Evolutionary conservation across 2,329 filamentous ascomycete species (phyloP), one percentile per base, ranked within the genome.

Genomic region (Apiospora rasikravindrae): DNA sequence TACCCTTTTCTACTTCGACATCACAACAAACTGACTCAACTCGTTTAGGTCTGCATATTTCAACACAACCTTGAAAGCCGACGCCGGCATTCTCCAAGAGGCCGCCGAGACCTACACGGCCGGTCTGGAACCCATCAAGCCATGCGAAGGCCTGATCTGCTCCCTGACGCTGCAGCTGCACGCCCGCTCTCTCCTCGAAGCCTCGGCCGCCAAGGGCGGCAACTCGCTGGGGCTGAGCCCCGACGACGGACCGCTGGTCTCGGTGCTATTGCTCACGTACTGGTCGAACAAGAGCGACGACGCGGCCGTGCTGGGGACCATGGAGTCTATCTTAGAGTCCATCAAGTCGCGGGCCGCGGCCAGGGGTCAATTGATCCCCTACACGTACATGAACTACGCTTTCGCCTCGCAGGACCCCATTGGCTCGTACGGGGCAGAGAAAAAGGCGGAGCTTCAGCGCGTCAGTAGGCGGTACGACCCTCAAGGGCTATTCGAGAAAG

Each of bases 331-430:
- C 29, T 70, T 73, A 7, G 72, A 64, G 29, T 73, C 67, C 11
- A 74, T 72, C 22, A 75, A 77, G 45, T 74, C 75, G 0, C 45
- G 45, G 19, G 45, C 45, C 22, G 45, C 45, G 45, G 45, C 45
- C 2, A 49, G 19, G 22, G 45, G 22, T n/a, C 22, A 10, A 22
- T 7, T 49, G 45, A 7, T 49, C 7, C 45, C 45, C 45, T 78
- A 61, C n/a, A 14, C 77, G 16, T 77, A 77, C 67, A 40, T 75
- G 1, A 74, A 74, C 24, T 78, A 77, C 33, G 77, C 77, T 1
- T 74, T 69, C 2, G 53, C 57, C 26, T 71, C 70, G 57, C 75
- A 78, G 69, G 71, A 77, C 29, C 70, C 72, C 13, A 74, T 78
- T 19, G 26, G 61, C 8, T 74, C 74, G 29, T 78, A 77, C 19